These are phyloP conservation scores for Fraxinus platypoda DNA, from an alignment of 305 asterid species.

Conservation along the genomic window DNA sequence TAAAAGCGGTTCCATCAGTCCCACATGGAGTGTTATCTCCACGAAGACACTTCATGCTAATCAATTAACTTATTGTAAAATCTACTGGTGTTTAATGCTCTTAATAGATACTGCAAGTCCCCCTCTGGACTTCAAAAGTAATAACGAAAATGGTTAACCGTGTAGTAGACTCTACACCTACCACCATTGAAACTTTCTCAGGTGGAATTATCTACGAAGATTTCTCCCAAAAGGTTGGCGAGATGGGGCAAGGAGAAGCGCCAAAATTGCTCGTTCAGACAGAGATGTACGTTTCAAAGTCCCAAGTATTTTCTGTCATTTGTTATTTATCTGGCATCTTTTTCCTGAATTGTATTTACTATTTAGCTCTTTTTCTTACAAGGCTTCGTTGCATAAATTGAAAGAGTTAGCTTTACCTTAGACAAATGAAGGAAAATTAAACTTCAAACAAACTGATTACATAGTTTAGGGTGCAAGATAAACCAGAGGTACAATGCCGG, in stretches of 20 bases:
- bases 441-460: neutral
- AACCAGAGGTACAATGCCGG: neutral
- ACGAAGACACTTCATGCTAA: neutral
- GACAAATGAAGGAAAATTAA: neutral
- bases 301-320: neutral
- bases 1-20: neutral
- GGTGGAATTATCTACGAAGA: neutral
- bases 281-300: neutral
- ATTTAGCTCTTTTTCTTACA: too few relatives aligned
- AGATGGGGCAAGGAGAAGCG: neutral
- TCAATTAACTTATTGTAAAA: neutral
- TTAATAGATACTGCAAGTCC: neutral
- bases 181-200: neutral
- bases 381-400: too few relatives aligned
- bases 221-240: neutral
- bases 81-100: neutral
- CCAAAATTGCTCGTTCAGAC: neutral
- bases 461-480: neutral
- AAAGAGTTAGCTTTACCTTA: neutral
- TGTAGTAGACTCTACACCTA: neutral
- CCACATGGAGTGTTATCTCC: neutral
- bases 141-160: neutral
- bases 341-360: neutral
- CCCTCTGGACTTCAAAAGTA: neutral
- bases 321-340: neutral